These are phyloP conservation scores for Lotmaria passim DNA, from an alignment of 208 protist genomes.

Conservation along the genomic window DNA sequence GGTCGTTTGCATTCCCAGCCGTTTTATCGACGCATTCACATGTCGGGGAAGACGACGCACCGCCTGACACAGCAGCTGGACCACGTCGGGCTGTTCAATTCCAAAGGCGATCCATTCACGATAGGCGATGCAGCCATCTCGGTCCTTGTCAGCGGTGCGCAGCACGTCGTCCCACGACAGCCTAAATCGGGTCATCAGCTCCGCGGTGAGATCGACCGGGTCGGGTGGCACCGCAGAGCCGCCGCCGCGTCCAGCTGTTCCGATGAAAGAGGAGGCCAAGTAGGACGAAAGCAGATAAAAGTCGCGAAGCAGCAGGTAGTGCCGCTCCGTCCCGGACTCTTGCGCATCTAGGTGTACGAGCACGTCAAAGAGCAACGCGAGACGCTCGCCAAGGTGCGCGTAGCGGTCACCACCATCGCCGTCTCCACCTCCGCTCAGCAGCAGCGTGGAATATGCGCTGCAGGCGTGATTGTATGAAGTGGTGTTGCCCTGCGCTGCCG, in stretches of 20 bases:
- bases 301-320: conserved; percentile 53
- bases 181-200: conserved; percentile 11
- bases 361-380: conserved; percentile 29
- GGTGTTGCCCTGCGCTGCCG: not conserved
- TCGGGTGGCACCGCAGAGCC: conserved; percentile 7
- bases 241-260: conserved; percentile 13
- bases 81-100: conserved; percentile 43
- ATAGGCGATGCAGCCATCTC: conserved; percentile 55
- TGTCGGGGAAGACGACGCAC: conserved; percentile 17
- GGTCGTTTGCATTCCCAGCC: not conserved
- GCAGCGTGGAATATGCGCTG: conserved; percentile 2
- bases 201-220: conserved; percentile 5
- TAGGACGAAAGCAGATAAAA: conserved; percentile 39
- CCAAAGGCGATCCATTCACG: conserved; percentile 61
- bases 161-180: conserved; percentile 42
- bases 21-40: conserved; percentile 12
- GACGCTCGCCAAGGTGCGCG: conserved; percentile 23
- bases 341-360: conserved; percentile 28
- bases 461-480: not conserved
- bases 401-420: conserved; percentile 6
- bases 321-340: conserved; percentile 22
- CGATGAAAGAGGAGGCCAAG: conserved; percentile 3
- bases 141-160: conserved; percentile 51
- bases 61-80: conserved; percentile 40
- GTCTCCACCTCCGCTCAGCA: conserved; percentile 14